Base-by-base conservation (phyloP, 768 basidiomycete species). In the Boletus coccyginus region DNA sequence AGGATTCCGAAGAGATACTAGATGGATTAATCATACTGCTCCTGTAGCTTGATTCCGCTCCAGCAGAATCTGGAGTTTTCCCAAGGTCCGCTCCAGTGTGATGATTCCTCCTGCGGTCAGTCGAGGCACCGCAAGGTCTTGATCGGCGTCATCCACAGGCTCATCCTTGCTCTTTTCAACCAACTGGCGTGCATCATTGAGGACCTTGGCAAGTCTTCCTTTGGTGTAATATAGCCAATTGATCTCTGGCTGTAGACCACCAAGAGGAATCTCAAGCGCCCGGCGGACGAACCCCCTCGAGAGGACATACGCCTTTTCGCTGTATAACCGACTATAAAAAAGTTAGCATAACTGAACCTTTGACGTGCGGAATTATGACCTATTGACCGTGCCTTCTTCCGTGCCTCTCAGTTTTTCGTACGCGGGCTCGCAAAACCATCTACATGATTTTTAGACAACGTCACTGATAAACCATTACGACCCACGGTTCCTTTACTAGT, bases 381-480 rank as follows among this genome's bases (percentile, higher is more conserved):
- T 92, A 66, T 94, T 95, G 51, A 94, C 84, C 46, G 78, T 88
- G 33, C 92, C 94, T 68, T 97, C 94, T 61, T 88, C 85, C 0
- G 94, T 96, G 2, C 93, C 92, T 59, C 92, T 81, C 41, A 96
- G 75, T 66, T 94, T 97, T 66, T 96, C 94, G 65, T 89, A 97
- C 0, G 92, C 92, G 27, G 94, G 94, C 67, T 98, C 94, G 62
- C 90, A 93, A 66, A 87, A 94, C 88, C 87, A 92, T 55, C 89
- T 92, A 61, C 16, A 58, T 13, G 55, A 38, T 45, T 29, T 43
- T 55, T 43, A 55, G 50, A 47, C 10, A 53, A 54, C n/a, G 52
- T 19, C 39, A 43, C 42, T 11, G 31, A 24, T 39, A 45, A 53
- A 43, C 54, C 3, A 29, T 21, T 6, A 44, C 51, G 36, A 81